Conservation (phyloP, 768 basidiomycete species). For the Lactarius indigo region DNA sequence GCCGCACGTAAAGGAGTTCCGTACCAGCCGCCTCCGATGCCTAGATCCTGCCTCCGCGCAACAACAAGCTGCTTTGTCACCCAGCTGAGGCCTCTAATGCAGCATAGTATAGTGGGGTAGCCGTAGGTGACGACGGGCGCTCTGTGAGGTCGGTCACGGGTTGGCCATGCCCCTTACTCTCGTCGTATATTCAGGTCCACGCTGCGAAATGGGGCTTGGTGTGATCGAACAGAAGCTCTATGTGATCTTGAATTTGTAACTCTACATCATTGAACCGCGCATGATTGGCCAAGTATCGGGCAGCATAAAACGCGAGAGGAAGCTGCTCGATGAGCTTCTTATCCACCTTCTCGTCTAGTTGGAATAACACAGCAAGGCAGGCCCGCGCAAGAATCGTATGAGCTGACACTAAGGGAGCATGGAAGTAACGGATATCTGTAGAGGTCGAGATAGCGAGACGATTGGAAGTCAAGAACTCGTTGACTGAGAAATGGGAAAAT, state of each 20-base stretch:
- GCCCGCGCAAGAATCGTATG: not conserved
- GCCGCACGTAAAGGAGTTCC: not conserved
- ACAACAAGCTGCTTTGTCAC: not conserved
- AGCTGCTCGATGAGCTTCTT: not conserved
- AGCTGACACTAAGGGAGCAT: not conserved
- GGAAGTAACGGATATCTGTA: not conserved
- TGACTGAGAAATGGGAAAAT: constrained; percentile 6
- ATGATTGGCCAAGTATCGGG: not conserved
- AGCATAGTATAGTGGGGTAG: not conserved
- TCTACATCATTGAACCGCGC: not conserved
- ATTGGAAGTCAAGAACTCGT: constrained; percentile 11
- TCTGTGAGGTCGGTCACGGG: no score
- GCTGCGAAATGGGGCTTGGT: not conserved
- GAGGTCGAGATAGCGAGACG: not conserved
- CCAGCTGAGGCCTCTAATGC: not conserved
- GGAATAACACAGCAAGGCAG: not conserved
- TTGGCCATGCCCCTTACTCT: no score
- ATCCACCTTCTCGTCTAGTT: not conserved
- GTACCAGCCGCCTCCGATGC: not conserved
- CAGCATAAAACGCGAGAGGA: not conserved
- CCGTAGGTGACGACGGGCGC: not conserved
- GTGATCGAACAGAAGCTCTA: not conserved
- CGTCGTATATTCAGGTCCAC: not conserved
- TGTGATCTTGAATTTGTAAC: not conserved
- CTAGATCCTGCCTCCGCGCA: not conserved